Base-by-base conservation (phyloP, 2,329 filamentous ascomycete species). In the Sporothrix phasma region DNA sequence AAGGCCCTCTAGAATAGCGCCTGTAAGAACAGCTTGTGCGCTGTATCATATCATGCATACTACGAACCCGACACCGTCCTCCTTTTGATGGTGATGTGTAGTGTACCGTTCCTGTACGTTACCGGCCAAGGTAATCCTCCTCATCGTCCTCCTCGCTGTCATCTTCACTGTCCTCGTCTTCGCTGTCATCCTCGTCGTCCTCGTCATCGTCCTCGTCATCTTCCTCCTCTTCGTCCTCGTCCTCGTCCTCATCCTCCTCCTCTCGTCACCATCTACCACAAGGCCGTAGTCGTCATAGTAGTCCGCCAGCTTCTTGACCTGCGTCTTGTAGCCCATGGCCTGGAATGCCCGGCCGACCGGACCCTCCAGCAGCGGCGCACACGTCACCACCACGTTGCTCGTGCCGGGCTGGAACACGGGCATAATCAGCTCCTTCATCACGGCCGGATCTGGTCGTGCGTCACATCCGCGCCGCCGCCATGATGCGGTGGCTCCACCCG, bases 281-380 rank as follows among this genome's bases (percentile, higher is more conserved):
- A 97, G 76, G 0, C 93, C 93, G 73, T 97, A 97, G 71, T 92
- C 90, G 68, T 97, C 90, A 74, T 95, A 86, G 74, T 96, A 97
- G 70, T 89, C 83, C 47, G 86, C 85, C 59, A 97, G 80, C 31
- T 87, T 80, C 72, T 87, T 87, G 45, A 89, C 81, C 72, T 90
- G 83, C 0, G 88, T 88, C 73, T 87, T 87, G 79, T 96, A 99
- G 0, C 92, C 92, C 64, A 85, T 86, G 1, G 78, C 79, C 69
- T 85, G 81, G 70, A 97, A 90, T 1, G 88, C 86, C 69, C 86
- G 86, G 70, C 88, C 84, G 69, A 96, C 85, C 66, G 82, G 83
- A 80, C 96, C 90, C 70, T 87, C 81, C 83, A 97, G 88, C 58
- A 91, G 83, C 17, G 88, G 88, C 22, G 91, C 89, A 73, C 93